phyloP scores from a whole-genome alignment of 1,284 basidiomycete genomes.

The Moniliella sp. region DNA sequence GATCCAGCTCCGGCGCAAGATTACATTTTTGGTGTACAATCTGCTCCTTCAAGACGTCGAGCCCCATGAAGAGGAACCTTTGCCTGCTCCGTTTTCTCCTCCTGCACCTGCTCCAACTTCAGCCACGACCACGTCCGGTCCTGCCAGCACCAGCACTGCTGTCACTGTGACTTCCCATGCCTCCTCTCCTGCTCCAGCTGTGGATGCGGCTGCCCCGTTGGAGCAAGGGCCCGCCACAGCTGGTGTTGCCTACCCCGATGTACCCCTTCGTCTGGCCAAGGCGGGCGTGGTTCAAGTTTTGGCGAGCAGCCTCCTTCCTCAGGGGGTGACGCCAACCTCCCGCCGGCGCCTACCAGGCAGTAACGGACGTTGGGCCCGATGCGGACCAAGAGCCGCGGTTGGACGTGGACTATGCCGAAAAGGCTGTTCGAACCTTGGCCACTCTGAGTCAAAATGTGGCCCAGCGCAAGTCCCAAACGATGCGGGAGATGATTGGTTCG shows the following conservation, averaged over 20 bases:
- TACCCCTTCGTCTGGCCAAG: conserved; percentile 22
- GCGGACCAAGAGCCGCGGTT: conserved; percentile 43
- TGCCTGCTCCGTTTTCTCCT: conserved; percentile 1
- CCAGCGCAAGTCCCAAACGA: too few relatives aligned
- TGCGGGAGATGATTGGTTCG: too few relatives aligned
- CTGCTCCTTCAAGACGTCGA: conserved; percentile 45
- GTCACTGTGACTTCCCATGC: conserved; percentile 4
- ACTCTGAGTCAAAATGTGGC: too few relatives aligned
- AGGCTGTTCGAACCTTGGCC: conserved; percentile 45
- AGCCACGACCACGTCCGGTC: conserved; percentile 36
- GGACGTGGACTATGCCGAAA: conserved; percentile 63
- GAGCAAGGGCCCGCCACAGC: conserved; percentile 27
- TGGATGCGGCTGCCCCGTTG: conserved; percentile 14
- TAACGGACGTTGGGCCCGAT: conserved; percentile 43
- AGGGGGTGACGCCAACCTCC: conserved; percentile 10
- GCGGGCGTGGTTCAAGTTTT: conserved; percentile 10
- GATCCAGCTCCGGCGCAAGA: conserved; percentile 56
- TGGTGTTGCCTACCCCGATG: conserved; percentile 14
- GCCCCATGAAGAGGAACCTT: neutral
- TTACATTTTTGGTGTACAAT: conserved; percentile 58
- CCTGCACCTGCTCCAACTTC: conserved; percentile 26
- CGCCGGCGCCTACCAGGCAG: conserved; percentile 5
- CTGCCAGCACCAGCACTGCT: conserved; percentile 6
- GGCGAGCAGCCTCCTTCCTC: conserved; percentile 22
- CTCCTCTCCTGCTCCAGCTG: conserved; percentile 5